These are phyloP conservation scores for Loxodes magnus DNA, from an alignment of 73 alveolate species.

Conservation along the genomic window DNA sequence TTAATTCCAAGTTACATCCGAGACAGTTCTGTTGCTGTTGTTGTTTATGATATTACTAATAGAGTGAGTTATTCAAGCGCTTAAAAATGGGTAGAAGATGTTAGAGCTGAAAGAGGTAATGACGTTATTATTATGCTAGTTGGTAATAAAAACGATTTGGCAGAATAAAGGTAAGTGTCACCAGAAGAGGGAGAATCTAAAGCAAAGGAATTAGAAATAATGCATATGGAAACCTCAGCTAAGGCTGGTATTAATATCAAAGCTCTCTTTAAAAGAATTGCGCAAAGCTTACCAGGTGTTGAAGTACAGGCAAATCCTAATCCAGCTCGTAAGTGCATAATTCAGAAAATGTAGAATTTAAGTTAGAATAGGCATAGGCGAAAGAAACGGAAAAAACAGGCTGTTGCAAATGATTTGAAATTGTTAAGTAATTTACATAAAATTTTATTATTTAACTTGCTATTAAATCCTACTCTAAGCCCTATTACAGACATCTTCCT, in stretches of 20 bases:
- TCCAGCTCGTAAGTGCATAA: too few relatives aligned
- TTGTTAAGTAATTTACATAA: too few relatives aligned
- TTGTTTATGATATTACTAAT: constrained; percentile 25
- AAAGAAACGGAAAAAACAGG: too few relatives aligned
- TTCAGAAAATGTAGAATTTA: too few relatives aligned
- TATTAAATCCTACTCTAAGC: too few relatives aligned
- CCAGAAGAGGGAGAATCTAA: constrained; percentile 58
- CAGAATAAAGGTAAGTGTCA: constrained; percentile 53
- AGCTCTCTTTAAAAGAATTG: constrained; percentile 29
- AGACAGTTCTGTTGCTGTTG: constrained; percentile 39
- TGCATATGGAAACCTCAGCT: constrained; percentile 58
- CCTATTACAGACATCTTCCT: too few relatives aligned
- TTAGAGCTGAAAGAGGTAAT: constrained; percentile 68
- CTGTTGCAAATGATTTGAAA: too few relatives aligned
- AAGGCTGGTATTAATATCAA: constrained; percentile 52
- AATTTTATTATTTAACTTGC: too few relatives aligned
- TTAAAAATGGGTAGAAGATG: constrained; percentile 72
- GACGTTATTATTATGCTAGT: constrained; percentile 77
- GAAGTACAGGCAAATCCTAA: too few relatives aligned
- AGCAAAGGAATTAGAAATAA: constrained; percentile 61
- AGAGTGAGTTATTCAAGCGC: constrained; percentile 58
- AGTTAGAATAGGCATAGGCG: too few relatives aligned
- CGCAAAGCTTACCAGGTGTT: constrained; percentile 47
- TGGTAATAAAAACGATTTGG: constrained; percentile 81
- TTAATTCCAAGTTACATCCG: constrained; percentile 40